Percentiles rank a stretch among this genome's conserved stretches.
Evolutionary conservation across 257 asterid genomes (phyloP).

Genomic region (Gardenia jasminoides): DNA sequence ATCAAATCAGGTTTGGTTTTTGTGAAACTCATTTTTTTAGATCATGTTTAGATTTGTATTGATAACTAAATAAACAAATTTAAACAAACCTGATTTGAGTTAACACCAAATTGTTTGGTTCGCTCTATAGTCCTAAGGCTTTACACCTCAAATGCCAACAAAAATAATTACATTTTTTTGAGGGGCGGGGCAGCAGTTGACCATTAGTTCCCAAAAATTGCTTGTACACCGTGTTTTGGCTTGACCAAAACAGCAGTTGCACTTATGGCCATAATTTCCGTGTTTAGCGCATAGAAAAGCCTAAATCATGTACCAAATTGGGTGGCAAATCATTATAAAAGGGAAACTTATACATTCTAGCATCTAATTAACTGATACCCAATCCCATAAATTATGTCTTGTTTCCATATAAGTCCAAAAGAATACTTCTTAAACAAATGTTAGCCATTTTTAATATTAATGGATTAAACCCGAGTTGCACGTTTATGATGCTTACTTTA

Average conservation of each 20-base stretch:
- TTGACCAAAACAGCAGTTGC: background rate
- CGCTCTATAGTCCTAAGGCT: too few species aligned
- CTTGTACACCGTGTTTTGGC: too few species aligned
- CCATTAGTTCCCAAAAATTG: background rate
- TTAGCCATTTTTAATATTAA: background rate
- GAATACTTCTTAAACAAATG: too few species aligned
- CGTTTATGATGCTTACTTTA: slow-evolving; percentile 4
- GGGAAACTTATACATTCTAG: background rate
- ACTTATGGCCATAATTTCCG: background rate
- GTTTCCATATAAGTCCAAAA: background rate
- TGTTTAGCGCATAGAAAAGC: background rate
- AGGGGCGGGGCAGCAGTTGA: too few species aligned
- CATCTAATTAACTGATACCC: background rate
- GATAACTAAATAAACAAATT: too few species aligned
- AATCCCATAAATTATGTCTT: background rate
- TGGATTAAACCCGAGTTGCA: background rate
- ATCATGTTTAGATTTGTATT: too few species aligned
- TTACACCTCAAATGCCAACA: too few species aligned
- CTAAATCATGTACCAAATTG: background rate
- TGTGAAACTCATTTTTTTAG: too few species aligned
- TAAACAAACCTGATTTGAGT: too few species aligned
- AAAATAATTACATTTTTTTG: too few species aligned
- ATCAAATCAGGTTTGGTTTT: too few species aligned
- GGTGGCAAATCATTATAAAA: background rate
- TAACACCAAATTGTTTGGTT: too few species aligned